Base-by-base conservation (phyloP, 768 basidiomycete species). In the Phlegmacium glaucopus region DNA sequence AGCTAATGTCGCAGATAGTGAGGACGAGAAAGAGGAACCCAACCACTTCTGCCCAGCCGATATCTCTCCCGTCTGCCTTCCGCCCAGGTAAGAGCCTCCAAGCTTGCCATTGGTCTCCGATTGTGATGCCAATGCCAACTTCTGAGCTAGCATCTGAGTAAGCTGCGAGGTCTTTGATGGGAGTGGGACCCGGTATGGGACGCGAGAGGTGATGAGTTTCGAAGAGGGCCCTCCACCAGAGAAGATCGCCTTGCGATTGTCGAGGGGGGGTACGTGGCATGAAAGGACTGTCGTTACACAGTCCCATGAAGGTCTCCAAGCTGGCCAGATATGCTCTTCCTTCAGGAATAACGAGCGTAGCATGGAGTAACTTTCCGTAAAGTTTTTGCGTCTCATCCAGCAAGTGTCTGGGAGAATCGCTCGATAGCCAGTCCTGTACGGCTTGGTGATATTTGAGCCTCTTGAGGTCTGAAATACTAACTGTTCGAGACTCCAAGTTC, bases 41-140 rank as follows among this genome's bases (percentile, higher is more conserved):
- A 8, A 76, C 50, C 0, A 68, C 69, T 51, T 80, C 74, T 0
- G 74, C 75, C 75, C 76, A 79, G 0, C 58, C 57, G 45, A 78
- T 79, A 45, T 77, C 70, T 1, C 63, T 29, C 0, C 57, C 37
- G n/a, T 60, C 52, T 1, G 42, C n/a, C 26, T 40, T 48, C 51
- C 51, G 48, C 3, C 47, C 47, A 1, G 50, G 50, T 9, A 42
- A 9, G 3, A 52, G 54, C 1, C 25, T 3, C 67, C 68, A 73
- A 0, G 70, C 68, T 7, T 62, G 17, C 73, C 70, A 72, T 0
- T 27, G 1, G 4, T 45, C 38, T 0, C 54, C 45, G 13, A 74
- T 61, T 27, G 47, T 44, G 45, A 76, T 68, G 0, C 63, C 61
- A n/a, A 75, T 67, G 0, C 72, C 66, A 1, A 57, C 28, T 0